Evolutionary conservation across 306 rosid genomes (phyloP).

Genomic region (Vigna nakashimae): DNA sequence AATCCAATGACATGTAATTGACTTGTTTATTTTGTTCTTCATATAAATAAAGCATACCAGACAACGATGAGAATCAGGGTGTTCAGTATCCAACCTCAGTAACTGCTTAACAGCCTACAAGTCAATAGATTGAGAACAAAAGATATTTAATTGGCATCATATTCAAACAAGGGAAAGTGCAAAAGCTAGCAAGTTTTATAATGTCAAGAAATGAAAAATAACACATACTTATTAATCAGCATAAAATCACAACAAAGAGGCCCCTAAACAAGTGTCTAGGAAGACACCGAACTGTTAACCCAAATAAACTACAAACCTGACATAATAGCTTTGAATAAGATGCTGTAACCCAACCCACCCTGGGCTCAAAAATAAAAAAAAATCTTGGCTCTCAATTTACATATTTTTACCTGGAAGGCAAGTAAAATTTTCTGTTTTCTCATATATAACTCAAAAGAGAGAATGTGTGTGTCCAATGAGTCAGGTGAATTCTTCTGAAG

Average conservation of each 20-base stretch:
- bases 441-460: conserved; percentile 89
- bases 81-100: conserved; percentile 82
- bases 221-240: conserved; percentile 29
- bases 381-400: conserved; percentile 15
- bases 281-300: conserved; percentile 13
- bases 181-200: background rate
- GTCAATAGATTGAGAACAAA: conserved; percentile 26
- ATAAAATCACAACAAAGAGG: conserved; percentile 22
- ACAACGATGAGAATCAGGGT: conserved; percentile 92
- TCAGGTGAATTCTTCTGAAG: conserved; percentile 89
- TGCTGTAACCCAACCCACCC: background rate
- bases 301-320: conserved; percentile 12
- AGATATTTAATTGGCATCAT: conserved; percentile 30
- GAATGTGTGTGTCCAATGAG: conserved; percentile 84
- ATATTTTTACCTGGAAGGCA: conserved; percentile 77
- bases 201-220: no score
- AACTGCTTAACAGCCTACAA: conserved; percentile 91
- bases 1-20: conserved; percentile 35
- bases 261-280: conserved; percentile 25
- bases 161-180: conserved; percentile 14
- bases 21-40: background rate
- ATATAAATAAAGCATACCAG: conserved; percentile 60
- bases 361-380: background rate
- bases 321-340: conserved; percentile 16
- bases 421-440: conserved; percentile 90